Evolutionary conservation across 768 basidiomycete species (phyloP), one percentile per base, ranked within the genome.

Genomic region (Calocybe indica): DNA sequence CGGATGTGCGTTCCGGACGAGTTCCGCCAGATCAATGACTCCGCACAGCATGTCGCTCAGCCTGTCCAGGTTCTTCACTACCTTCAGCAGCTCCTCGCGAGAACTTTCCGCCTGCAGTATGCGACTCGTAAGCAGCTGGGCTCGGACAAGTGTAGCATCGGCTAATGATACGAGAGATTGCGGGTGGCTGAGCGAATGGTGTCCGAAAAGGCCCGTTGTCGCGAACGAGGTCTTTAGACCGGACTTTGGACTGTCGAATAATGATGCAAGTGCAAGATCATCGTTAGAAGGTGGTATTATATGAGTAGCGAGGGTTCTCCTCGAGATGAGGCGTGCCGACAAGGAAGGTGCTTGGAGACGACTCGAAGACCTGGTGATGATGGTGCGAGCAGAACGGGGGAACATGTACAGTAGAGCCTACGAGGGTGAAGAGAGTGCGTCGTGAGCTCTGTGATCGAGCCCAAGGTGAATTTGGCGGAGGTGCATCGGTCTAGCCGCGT

Each of bases 11-110:
- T 95, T 94, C 52, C 94, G 79, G 29, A 99, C 76, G 43, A 96
- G 77, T 64, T 99, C 96, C 44, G 92, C 89, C 50, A 97, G 80
- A 68, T 99, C 96, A 52, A 97, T 97, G 51, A 99, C 92, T 8
- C 90, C 85, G 58, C 96, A 99, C 2, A 99, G 71, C 66, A 95
- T 75, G 71, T 99, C 94, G 62, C 94, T 97, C 55, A 99, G 81
- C 52, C 95, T 75, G 71, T 99, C 96, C 51, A 99, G 69, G 63
- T 95, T 96, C 74, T 97, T 97, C 51, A 97, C 90, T 7, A 92
- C 92, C 65, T 84, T 79, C 51, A 83, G 71, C 41, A 95, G 72
- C 63, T 95, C 93, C 44, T 73, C 66, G 34, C 80, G 75, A 4
- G 87, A 85, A 58, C 86, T 74, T 58, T 80, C 73, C 7, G 89